Percentiles rank a stretch among this genome's conserved stretches.
These are phyloP conservation scores for Fusarium lyarnte DNA, from an alignment of 2,329 filamentous ascomycete genomes.

Conservation along the genomic window DNA sequence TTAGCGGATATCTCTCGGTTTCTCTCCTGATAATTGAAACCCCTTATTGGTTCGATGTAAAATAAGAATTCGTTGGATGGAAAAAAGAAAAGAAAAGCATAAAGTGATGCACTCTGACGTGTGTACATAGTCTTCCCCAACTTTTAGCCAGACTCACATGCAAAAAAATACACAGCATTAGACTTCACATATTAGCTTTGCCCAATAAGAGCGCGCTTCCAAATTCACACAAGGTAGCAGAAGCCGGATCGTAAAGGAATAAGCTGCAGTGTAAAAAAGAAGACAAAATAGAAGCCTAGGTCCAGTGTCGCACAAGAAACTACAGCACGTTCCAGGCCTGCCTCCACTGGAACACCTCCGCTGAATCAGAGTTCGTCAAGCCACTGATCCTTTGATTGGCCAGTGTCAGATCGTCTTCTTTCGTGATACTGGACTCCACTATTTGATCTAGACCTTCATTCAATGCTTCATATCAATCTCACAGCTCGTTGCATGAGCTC, in stretches of 20 bases:
- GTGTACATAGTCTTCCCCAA: neutral
- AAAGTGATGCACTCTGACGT: slow-evolving; percentile 23
- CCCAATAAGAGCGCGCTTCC: neutral
- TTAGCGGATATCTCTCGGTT: neutral
- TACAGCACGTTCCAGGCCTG: neutral
- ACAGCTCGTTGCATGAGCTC: neutral
- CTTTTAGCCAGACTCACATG: slow-evolving; percentile 23
- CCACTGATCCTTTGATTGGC: slow-evolving; percentile 13
- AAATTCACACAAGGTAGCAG: slow-evolving; percentile 17
- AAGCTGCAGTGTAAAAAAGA: neutral
- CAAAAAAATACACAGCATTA: neutral
- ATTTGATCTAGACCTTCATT: slow-evolving; percentile 17
- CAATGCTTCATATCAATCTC: neutral
- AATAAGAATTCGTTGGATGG: neutral
- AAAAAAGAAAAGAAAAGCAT: slow-evolving; percentile 1
- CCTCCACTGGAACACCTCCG: neutral
- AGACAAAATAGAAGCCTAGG: neutral
- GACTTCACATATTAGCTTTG: neutral
- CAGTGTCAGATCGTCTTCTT: neutral
- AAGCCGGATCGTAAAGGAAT: neutral
- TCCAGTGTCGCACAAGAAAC: neutral
- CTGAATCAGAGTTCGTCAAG: neutral
- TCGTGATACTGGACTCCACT: slow-evolving; percentile 8
- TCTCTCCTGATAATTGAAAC: neutral
- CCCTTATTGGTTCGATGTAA: neutral